phyloP scores from a whole-genome alignment of 2,329 filamentous ascomycete species.

The Beauveria rudraprayagi region DNA sequence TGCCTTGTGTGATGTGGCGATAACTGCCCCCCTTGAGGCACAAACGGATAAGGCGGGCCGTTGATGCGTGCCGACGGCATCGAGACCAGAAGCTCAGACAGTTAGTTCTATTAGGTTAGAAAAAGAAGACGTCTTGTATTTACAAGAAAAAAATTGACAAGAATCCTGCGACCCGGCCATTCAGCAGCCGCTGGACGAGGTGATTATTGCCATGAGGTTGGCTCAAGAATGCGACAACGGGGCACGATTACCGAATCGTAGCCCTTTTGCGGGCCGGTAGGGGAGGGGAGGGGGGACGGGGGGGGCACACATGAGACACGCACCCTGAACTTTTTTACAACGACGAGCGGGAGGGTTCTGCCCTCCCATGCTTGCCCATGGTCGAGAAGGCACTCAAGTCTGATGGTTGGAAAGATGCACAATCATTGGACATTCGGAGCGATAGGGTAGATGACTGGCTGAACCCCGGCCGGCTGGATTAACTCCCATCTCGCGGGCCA shows the following conservation, averaged over 20 bases:
- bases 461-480: background rate
- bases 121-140: background rate
- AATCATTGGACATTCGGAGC: background rate
- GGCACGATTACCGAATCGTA: slow-evolving; percentile 12
- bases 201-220: slow-evolving; percentile 3
- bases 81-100: too few relatives aligned
- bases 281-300: background rate
- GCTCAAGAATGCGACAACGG: slow-evolving; percentile 11
- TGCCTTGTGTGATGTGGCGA: background rate
- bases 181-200: background rate
- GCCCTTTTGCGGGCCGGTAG: slow-evolving; percentile 8
- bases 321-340: background rate
- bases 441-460: too few relatives aligned
- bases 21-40: background rate
- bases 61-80: background rate
- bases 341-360: background rate
- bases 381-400: background rate
- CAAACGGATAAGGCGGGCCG: background rate
- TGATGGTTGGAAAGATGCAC: background rate
- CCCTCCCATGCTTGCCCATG: background rate
- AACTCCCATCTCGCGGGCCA: background rate
- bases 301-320: slow-evolving; percentile 5
- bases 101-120: too few relatives aligned
- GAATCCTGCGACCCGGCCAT: background rate
- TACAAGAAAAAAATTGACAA: background rate